Conservation (phyloP, 1,284 basidiomycete species). For the Athelia sp. region DNA sequence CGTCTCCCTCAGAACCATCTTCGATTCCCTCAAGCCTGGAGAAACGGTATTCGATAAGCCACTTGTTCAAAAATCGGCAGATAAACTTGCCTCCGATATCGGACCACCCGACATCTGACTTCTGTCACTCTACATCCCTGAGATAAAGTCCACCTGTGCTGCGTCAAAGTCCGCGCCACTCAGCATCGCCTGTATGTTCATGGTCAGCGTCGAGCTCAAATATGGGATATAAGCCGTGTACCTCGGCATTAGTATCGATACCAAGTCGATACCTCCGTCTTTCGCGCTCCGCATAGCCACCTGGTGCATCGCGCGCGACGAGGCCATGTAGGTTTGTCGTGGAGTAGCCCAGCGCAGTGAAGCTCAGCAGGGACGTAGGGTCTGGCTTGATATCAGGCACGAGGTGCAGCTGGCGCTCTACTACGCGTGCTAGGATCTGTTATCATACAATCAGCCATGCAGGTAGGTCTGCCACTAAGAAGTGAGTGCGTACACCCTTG, state of each 20-base stretch:
- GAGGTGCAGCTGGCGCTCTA: conserved; percentile 43
- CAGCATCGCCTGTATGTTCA: conserved; percentile 37
- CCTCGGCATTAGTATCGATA: conserved; percentile 17
- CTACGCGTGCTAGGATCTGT: conserved; percentile 66
- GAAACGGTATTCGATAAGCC: not conserved
- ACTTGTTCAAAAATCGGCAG: not conserved
- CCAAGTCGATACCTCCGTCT: conserved; percentile 18
- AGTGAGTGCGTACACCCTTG: conserved; percentile 60
- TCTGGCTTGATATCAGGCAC: conserved; percentile 47
- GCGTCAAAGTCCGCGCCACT: conserved; percentile 67
- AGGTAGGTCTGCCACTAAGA: not conserved
- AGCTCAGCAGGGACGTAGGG: conserved; percentile 59
- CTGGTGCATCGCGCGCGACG: conserved; percentile 83
- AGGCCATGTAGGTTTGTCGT: conserved; percentile 87
- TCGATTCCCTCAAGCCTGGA: conserved; percentile 81
- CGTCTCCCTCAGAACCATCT: conserved; percentile 84
- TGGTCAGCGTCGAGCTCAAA: not conserved
- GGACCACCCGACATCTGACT: conserved; percentile 83
- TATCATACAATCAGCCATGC: conserved; percentile 1
- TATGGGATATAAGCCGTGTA: not conserved
- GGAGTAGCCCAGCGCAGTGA: conserved; percentile 82
- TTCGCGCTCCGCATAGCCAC: conserved; percentile 63
- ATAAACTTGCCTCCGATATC: conserved; percentile 81
- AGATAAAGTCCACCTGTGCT: conserved; percentile 85
- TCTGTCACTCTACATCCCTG: conserved; percentile 86